Evolutionary conservation across 2,329 filamentous ascomycete genomes (phyloP), one percentile per base, ranked within the genome.

Genomic region (Neonectria faginata): DNA sequence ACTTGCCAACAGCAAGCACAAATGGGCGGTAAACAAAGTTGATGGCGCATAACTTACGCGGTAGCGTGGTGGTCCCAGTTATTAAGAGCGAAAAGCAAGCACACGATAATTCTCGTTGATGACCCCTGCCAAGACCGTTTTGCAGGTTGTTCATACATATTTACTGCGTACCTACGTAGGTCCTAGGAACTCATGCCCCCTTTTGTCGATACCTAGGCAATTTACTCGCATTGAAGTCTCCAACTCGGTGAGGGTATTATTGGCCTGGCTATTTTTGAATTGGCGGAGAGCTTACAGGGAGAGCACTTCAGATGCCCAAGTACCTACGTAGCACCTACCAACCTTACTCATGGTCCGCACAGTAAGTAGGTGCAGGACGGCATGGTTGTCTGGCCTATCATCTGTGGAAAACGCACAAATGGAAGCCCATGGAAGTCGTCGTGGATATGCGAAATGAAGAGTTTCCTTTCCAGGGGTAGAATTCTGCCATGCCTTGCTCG

Each of bases 11-110:
- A 44, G 33, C 33, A 59, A 50, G 31, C 44, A 41, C 56, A 53
- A 31, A 54, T 62, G 29, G 48, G 60, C 60, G 60, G 60, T 63
- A 57, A 63, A 50, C 50, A 63, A 63, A 36, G 20, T 16, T 33
- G 31, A 53, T 47, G 54, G 33, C 48, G 29, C 42, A 47, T 48
- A 22, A 22, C 22, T 22, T 22, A 36, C 33, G 44, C 50, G 22
- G 50, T 54, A 42, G 8, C 18, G 60, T 55, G 29, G n/a, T 48
- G 51, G 33, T 57, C 53, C 20, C 3, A 41, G n/a, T 42, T 20
- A 16, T 20, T 41, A 57, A 22, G 27, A 31, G 44, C 27, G 39
- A 14, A 54, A 44, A 45, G 31, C 36, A 44, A 56, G 50, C 22
- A 47, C 33, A 20, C 31, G 39, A 25, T 9, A 18, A 31, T 52